A percentile compares a stretch with the other conserved stretches of the same genome.
phyloP scores from a whole-genome alignment of 164 flowering plant species.

The Liquidambar formosana region DNA sequence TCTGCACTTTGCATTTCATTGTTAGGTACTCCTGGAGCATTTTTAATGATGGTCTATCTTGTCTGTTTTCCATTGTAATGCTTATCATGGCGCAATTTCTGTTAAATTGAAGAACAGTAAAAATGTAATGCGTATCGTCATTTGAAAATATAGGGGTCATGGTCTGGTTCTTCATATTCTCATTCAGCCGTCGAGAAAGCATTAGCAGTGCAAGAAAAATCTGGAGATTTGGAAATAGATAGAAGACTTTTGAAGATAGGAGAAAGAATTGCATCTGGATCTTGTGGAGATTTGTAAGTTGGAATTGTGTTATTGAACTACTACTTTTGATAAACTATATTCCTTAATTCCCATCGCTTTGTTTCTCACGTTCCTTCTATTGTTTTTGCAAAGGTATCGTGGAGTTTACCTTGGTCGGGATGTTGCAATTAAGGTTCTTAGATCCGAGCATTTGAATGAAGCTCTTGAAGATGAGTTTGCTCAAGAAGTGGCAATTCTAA shows the following conservation, averaged over 20 bases:
- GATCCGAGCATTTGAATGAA: conserved; percentile 70
- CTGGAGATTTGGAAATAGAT: conserved; percentile 79
- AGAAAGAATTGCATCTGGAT: conserved; percentile 84
- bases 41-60: background rate
- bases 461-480: conserved; percentile 73
- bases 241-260: conserved; percentile 65
- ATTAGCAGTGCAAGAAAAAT: conserved; percentile 29
- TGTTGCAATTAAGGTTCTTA: conserved; percentile 86
- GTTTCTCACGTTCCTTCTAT: conserved; percentile 8
- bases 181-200: conserved; percentile 51
- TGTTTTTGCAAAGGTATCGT: conserved; percentile 51
- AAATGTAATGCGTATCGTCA: background rate
- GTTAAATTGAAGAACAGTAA: background rate
- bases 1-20: too few relatives aligned
- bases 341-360: background rate
- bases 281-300: conserved; percentile 93
- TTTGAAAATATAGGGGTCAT: conserved; percentile 57
- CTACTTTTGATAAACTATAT: background rate
- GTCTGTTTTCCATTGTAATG: background rate
- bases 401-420: conserved; percentile 79
- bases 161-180: conserved; percentile 74
- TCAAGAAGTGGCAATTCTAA: conserved; percentile 83
- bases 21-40: background rate
- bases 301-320: background rate
- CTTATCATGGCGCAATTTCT: background rate